Conservation (phyloP, 768 basidiomycete species). For the Leccinum subtestaceum region DNA sequence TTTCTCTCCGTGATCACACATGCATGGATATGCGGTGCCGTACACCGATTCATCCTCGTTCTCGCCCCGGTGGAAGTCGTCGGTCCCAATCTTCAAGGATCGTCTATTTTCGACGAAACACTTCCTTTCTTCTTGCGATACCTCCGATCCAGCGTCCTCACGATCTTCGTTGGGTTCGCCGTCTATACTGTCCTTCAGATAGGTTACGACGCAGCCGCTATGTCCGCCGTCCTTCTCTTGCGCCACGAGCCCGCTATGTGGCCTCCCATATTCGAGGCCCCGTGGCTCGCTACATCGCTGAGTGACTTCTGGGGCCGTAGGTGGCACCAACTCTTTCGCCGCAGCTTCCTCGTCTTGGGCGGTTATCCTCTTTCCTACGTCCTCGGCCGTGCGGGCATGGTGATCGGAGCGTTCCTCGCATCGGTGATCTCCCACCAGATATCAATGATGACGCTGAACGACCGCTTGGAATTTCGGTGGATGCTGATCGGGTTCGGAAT, state of each 20-base stretch:
- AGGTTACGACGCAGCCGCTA: slow-evolving; percentile 23
- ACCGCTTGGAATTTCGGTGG: slow-evolving; percentile 40
- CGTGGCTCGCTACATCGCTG: slow-evolving; percentile 37
- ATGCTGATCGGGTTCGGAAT: slow-evolving; percentile 52
- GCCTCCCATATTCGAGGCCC: slow-evolving; percentile 34
- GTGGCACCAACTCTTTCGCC: slow-evolving; percentile 40
- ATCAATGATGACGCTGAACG: slow-evolving; percentile 49
- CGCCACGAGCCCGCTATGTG: slow-evolving; percentile 29
- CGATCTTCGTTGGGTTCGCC: slow-evolving; percentile 40
- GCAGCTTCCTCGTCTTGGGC: slow-evolving; percentile 31
- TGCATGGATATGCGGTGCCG: slow-evolving; percentile 40
- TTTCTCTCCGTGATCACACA: slow-evolving; percentile 34
- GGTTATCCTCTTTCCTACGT: slow-evolving; percentile 31
- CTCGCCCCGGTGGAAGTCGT: slow-evolving; percentile 39
- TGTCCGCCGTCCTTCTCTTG: slow-evolving; percentile 28
- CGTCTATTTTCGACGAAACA: slow-evolving; percentile 33
- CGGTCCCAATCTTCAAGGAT: slow-evolving; percentile 16
- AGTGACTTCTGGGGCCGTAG: slow-evolving; percentile 37
- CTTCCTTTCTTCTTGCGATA: slow-evolving; percentile 28
- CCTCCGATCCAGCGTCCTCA: slow-evolving; percentile 41
- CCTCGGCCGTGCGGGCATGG: slow-evolving; percentile 45
- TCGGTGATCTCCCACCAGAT: slow-evolving; percentile 58
- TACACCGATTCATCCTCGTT: slow-evolving; percentile 47
- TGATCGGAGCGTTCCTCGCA: slow-evolving; percentile 54
- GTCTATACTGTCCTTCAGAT: slow-evolving; percentile 46